Base-by-base conservation (phyloP, 1,139 yeast genomes). In the Debaryomyces udenii region DNA sequence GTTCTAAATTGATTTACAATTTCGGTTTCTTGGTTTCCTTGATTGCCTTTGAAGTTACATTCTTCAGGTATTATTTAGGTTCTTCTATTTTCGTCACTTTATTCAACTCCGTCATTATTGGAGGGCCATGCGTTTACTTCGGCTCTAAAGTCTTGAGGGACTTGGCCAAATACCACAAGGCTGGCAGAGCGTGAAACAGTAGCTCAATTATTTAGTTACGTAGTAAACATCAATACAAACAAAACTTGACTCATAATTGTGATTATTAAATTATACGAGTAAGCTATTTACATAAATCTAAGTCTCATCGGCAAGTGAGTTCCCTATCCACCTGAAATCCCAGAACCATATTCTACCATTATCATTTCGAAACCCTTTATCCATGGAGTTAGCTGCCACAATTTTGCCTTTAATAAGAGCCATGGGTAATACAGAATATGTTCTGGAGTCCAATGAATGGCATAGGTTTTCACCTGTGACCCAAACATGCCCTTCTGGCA, bases 401-500 rank as follows among this genome's bases (percentile, higher is more conserved):
- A 93, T 83, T 55, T 87, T 89, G 0, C 99, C 99, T 51, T 83
- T 83, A 9, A 93, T 83, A 27, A 93, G 67, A 0, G 83, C 98
- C 81, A 89, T 74, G 1, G 99, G 99, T 28, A 93, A 66, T 16
- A 85, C 90, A 18, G 93, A 88, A 59, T 93, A 93, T 0, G 90
- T 80, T 50, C 99, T 68, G 5, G 96, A 89, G 54, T 94, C 99
- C 41, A 91, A 67, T n/a, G 96, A 87, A 52, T 84, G 90, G 30
- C 89, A 77, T 43, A 93, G 62, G 56, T 93, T 93, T 57, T 93
- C 99, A 2, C 99, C 99, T 0, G 97, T 89, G 4, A 91, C 85
- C 98, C 98, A 94, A 35, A 90, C 89, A 63, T 94, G 99, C 3
- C 99, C 99, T 42, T 81, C 80, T 0, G 96, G 96, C 0, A 88